Evolutionary conservation across 345 rosid species (phyloP), one percentile per base, ranked within the genome.

Genomic region (Linum trigynum): DNA sequence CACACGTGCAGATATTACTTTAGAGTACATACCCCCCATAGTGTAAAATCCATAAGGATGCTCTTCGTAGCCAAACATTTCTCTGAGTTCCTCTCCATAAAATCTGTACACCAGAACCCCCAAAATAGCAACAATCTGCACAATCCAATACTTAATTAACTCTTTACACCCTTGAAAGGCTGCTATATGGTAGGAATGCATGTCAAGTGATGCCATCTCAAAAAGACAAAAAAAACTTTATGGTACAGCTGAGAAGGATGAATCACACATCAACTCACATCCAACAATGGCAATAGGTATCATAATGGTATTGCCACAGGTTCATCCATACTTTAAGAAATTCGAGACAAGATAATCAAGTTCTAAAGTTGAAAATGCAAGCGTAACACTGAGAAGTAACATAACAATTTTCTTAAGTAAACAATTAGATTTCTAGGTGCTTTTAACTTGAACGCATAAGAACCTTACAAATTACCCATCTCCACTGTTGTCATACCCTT

Each of bases 21-120:
- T 16, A 5, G 37, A 12, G 1, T 42, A 55, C 76, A 3, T 82
- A 95, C 99, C 99, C 65, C 96, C 95, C 86, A 95, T 86, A 10
- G 95, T 86, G 71, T 95, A 95, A 74, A 95, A 95, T 8, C 90
- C 99, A 75, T 89, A 90, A 32, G 99, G 99, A 77, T 95, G 99
- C 67, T 95, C 98, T 63, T 91, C 99, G 59, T 90, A 94, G 71
- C 96, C 97, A 71, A 94, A 94, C 92, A 90, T 94, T 76, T 94
- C 99, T 60, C 96, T 85, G 64, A 94, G 82, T 71, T 94, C 97
- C 65, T 86, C 96, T 7, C 98, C 99, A 23, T 91, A 95, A 59
- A 95, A 87, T 67, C 87, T 95, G 91, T 95, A 95, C 12, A 91
- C 91, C 72, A 95, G 82, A 75, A 91, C 80, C 60, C 96, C 99